Conservation (phyloP, 2,329 filamentous ascomycete genomes). For the Colletotrichum karsti region DNA sequence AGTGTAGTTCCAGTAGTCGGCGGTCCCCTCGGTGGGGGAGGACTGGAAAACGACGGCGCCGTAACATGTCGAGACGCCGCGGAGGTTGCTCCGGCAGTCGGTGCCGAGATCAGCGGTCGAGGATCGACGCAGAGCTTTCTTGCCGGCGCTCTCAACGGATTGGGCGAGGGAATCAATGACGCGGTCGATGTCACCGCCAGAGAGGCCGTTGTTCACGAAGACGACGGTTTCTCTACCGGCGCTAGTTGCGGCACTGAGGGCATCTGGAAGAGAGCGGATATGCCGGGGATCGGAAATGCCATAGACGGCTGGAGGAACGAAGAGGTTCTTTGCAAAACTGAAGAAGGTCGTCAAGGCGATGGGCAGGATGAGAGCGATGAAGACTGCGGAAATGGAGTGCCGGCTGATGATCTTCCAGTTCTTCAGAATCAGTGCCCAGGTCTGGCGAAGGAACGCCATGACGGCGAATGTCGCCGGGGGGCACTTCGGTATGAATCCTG, state of each 20-base stretch:
- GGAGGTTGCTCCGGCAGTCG: slow-evolving; percentile 69
- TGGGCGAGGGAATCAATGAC: slow-evolving; percentile 72
- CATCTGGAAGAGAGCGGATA: slow-evolving; percentile 71
- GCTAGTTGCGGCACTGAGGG: slow-evolving; percentile 63
- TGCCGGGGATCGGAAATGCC: slow-evolving; percentile 73
- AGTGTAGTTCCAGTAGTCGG: slow-evolving; percentile 85
- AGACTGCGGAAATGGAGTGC: slow-evolving; percentile 58
- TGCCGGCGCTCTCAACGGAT: slow-evolving; percentile 64
- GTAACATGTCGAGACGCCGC: slow-evolving; percentile 77
- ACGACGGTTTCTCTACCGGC: slow-evolving; percentile 73
- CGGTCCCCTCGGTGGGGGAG: slow-evolving; percentile 75
- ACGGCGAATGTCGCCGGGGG: slow-evolving; percentile 20
- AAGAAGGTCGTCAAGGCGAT: slow-evolving; percentile 67
- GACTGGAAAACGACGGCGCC: slow-evolving; percentile 79
- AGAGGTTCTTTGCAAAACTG: slow-evolving; percentile 82
- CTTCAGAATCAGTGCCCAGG: slow-evolving; percentile 68
- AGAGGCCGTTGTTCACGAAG: slow-evolving; percentile 79
- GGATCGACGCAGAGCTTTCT: slow-evolving; percentile 62
- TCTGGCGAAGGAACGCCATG: slow-evolving; percentile 66
- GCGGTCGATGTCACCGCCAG: slow-evolving; percentile 74
- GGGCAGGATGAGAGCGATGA: slow-evolving; percentile 68
- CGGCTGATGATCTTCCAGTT: slow-evolving; percentile 69
- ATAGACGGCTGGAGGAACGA: slow-evolving; percentile 78
- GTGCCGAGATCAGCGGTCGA: slow-evolving; percentile 66
- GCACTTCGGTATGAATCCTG: no score